Conservation (phyloP, 164 flowering plant species). For the Vitis rotundifolia region DNA sequence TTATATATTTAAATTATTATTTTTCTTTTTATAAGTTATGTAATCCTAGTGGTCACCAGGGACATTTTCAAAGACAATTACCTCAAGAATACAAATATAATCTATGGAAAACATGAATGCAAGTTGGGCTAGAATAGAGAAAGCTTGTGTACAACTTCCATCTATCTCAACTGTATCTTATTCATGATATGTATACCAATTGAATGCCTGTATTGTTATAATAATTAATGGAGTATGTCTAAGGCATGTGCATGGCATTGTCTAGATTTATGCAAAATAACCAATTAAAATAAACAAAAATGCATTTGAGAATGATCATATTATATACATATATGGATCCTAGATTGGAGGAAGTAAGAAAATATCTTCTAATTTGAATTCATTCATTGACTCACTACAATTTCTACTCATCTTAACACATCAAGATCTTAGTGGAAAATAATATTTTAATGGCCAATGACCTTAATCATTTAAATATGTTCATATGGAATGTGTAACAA, state of each 20-base stretch:
- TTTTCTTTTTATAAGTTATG: too few relatives aligned
- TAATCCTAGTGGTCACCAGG: too few relatives aligned
- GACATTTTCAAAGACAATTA: too few relatives aligned
- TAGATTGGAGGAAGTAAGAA: conserved; percentile 16
- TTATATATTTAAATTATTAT: too few relatives aligned
- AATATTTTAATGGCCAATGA: not conserved
- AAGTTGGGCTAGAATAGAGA: too few relatives aligned
- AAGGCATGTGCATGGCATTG: conserved; percentile 41
- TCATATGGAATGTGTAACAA: too few relatives aligned
- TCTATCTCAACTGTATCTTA: too few relatives aligned
- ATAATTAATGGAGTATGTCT: not conserved
- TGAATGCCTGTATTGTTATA: too few relatives aligned
- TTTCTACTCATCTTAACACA: not conserved
- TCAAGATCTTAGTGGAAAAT: not conserved
- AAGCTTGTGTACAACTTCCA: too few relatives aligned
- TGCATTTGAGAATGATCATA: conserved; percentile 7
- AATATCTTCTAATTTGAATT: conserved; percentile 5
- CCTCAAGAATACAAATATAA: too few relatives aligned
- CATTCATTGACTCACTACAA: conserved; percentile 10
- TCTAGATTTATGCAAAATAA: conserved; percentile 28
- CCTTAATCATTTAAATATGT: not conserved
- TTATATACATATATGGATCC: conserved; percentile 2
- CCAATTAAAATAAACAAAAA: not conserved
- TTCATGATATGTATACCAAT: too few relatives aligned
- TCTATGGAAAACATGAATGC: too few relatives aligned